Base-by-base conservation (phyloP, 176 grass and related monocot genomes). In the Pontederia paniculata region DNA sequence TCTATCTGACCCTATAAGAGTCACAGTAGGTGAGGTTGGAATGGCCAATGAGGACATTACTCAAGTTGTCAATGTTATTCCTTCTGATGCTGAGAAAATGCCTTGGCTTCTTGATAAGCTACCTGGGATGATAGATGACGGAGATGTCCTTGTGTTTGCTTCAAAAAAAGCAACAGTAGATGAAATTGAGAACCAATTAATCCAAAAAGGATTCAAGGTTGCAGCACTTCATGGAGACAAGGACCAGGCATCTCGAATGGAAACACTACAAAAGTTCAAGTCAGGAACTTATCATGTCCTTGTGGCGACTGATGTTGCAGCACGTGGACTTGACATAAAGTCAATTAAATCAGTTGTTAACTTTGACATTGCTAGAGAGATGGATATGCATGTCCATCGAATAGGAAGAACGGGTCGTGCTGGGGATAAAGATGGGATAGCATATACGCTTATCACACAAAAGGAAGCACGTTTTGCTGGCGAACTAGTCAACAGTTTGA, bases 371-470 rank as follows among this genome's bases (percentile, higher is more conserved):
- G 91, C 86, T 9, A 90, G 84, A 74, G 91, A 97, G 65, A 87
- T 97, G 91, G 91, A 97, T 73, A 90, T 89, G 85, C 91, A 97
- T 81, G 84, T 97, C 63, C 91, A 97, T 67, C 86, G 91, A 45
- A 86, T 97, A 37, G 91, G 91, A 67, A 73, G 91, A 75, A 97
- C 91, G 25, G 91, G 91, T 14, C 85, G 91, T 21, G 91, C 91
- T 65, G 91, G 91, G 60, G 91, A 97, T 83, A 97, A 97, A 81
- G 86, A 97, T 76, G 91, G 91, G 12, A 97, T 80, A 19, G 91
- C 91, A 45, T 84, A 87, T 49, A 97, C 91, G 62, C 74, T 97
- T 19, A 81, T 97, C 67, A 97, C 86, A 60, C 79, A 69, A 69
- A 90, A 97, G 71, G 91, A 97, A 67, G 78, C 77, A 45, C 83